phyloP scores from a whole-genome alignment of 2,329 filamentous ascomycete species.

The Lasiodiplodia citricola region DNA sequence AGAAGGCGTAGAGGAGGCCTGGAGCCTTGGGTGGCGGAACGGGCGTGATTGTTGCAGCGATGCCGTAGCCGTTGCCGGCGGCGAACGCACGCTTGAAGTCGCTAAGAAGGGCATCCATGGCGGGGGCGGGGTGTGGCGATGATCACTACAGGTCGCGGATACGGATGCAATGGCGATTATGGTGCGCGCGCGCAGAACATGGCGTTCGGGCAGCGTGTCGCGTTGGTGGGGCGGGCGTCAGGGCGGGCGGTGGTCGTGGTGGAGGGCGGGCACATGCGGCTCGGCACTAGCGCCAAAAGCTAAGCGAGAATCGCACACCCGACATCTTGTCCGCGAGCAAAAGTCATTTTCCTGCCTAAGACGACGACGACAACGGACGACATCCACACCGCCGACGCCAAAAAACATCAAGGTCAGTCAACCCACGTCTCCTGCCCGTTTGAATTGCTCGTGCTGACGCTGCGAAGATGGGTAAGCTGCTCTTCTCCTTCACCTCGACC shows the following conservation, averaged over 20 bases:
- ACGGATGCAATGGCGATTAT: background rate
- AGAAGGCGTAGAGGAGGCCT: constrained; percentile 71
- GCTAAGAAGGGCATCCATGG: constrained; percentile 59
- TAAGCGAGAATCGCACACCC: constrained; percentile 27
- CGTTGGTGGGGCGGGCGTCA: constrained; percentile 13
- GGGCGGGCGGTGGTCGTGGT: background rate
- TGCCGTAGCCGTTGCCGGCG: constrained; percentile 69
- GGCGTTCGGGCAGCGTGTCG: constrained; percentile 3
- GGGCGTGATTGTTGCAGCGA: constrained; percentile 78
- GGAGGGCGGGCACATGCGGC: constrained; percentile 21
- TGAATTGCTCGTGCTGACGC: constrained; percentile 24
- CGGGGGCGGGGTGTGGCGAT: background rate
- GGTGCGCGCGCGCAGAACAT: background rate
- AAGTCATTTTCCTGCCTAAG: constrained; percentile 33
- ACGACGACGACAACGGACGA: constrained; percentile 28
- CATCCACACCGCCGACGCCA: constrained; percentile 28
- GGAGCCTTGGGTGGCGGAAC: constrained; percentile 67
- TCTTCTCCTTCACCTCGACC: constrained; percentile 3
- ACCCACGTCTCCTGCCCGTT: background rate
- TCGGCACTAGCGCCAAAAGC: constrained; percentile 21
- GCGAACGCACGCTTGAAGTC: constrained; percentile 75
- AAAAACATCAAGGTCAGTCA: constrained; percentile 28
- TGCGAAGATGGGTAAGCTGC: constrained; percentile 31
- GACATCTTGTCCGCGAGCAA: constrained; percentile 29
- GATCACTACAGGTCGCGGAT: background rate